Conservation (phyloP, 352 stramenopile species). For the Pythium sp. region DNA sequence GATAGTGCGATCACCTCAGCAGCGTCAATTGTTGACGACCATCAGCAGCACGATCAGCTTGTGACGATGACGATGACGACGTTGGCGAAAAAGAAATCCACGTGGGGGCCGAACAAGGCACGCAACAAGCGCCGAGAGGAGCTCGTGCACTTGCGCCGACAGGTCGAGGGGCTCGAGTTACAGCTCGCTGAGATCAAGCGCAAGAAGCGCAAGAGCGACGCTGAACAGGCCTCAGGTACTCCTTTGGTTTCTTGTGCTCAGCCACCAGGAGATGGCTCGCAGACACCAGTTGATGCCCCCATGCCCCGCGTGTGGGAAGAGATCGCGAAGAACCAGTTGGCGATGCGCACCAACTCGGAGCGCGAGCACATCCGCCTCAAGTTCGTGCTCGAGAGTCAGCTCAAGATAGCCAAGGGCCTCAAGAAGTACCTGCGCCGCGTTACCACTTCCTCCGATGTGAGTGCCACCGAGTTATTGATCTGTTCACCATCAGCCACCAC, state of each 20-base stretch:
- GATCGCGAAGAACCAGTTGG: not conserved
- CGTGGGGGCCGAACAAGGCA: slow-evolving; percentile 4
- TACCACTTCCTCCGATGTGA: not conserved
- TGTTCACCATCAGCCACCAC: too few species aligned
- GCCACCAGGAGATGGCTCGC: not conserved
- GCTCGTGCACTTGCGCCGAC: slow-evolving; percentile 35
- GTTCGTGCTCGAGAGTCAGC: slow-evolving; percentile 44
- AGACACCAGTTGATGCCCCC: not conserved
- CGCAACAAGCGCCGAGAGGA: slow-evolving; percentile 30
- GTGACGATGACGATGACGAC: not conserved
- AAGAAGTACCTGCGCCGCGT: not conserved
- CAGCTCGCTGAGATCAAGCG: slow-evolving; percentile 14
- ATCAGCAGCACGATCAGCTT: not conserved
- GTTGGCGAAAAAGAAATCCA: not conserved
- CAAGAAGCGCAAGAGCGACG: not conserved
- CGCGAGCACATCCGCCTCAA: slow-evolving; percentile 54
- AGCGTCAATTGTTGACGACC: not conserved
- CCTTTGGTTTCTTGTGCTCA: not conserved
- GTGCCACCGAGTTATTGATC: too few species aligned
- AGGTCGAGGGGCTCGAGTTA: slow-evolving; percentile 34
- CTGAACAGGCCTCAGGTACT: not conserved
- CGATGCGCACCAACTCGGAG: slow-evolving; percentile 8
- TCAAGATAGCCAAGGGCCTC: slow-evolving; percentile 42
- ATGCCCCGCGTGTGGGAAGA: not conserved
- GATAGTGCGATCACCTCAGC: not conserved